A percentile compares a stretch with the other conserved stretches of the same genome.
Conservation (phyloP, 768 basidiomycete species). For the Termitomyces sp. region DNA sequence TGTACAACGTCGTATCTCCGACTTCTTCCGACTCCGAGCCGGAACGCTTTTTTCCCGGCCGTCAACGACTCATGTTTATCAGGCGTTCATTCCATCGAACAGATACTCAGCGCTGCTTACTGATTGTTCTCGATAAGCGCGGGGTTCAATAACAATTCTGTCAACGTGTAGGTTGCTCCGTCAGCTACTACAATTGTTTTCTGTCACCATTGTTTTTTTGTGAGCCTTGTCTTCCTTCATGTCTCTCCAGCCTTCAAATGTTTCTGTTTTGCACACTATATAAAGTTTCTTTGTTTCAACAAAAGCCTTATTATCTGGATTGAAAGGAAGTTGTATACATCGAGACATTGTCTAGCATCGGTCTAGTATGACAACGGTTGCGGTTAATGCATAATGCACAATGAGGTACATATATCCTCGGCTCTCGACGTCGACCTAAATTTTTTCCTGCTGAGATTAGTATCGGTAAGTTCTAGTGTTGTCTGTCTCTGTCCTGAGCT, state of each 20-base stretch:
- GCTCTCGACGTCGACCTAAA: not conserved
- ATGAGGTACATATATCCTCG: not conserved
- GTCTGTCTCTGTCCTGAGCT: not conserved
- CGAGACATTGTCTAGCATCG: not conserved
- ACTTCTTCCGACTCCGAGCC: not conserved
- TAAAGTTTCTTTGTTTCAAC: not conserved
- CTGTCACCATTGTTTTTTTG: not conserved
- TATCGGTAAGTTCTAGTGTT: not conserved
- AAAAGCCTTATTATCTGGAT: not conserved
- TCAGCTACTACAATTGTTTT: not conserved
- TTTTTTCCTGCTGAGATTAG: not conserved
- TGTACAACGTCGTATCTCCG: too few relatives aligned
- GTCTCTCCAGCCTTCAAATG: not conserved
- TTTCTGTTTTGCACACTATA: too few relatives aligned
- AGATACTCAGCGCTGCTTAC: not conserved
- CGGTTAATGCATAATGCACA: not conserved
- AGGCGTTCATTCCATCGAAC: not conserved
- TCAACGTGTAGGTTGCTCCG: not conserved
- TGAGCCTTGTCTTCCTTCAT: not conserved
- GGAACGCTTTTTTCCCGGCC: too few relatives aligned
- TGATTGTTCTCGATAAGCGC: not conserved
- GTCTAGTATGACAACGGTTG: not conserved
- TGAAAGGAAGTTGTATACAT: not conserved
- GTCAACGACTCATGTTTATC: too few relatives aligned
- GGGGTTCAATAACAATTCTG: not conserved